Conservation (phyloP, 352 stramenopile genomes). For the Phytophthora hibernalis region DNA sequence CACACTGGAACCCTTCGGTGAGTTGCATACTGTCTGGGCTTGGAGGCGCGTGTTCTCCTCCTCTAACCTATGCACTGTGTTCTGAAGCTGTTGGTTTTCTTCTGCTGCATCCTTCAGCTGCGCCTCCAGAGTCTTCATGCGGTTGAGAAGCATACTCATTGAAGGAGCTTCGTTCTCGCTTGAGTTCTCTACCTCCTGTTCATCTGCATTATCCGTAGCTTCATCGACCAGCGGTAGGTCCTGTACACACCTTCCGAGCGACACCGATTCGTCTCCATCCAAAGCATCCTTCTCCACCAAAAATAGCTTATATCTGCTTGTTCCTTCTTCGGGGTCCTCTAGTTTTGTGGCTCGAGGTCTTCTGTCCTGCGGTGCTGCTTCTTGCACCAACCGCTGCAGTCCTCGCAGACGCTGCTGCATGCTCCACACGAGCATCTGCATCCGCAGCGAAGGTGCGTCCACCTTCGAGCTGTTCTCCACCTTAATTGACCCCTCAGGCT, state of each 20-base stretch:
- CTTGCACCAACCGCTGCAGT: slow-evolving; percentile 30
- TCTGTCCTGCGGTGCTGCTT: slow-evolving; percentile 11
- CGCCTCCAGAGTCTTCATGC: slow-evolving; percentile 26
- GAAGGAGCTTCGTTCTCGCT: slow-evolving; percentile 1
- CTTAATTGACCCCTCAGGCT: neutral
- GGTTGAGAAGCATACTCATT: slow-evolving; percentile 20
- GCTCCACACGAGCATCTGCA: slow-evolving; percentile 31
- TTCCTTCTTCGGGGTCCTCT: neutral
- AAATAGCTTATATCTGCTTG: neutral
- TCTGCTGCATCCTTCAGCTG: slow-evolving; percentile 25
- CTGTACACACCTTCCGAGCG: neutral
- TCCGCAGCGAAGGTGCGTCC: neutral
- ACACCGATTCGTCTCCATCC: neutral
- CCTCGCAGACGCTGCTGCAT: slow-evolving; percentile 30
- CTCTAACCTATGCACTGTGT: slow-evolving; percentile 25
- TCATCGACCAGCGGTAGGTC: neutral
- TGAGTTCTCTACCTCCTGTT: neutral
- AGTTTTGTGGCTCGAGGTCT: neutral
- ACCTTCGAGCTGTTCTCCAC: neutral
- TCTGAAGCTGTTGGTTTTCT: slow-evolving; percentile 37
- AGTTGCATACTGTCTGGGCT: slow-evolving; percentile 6
- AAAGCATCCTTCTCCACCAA: neutral
- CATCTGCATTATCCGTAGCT: slow-evolving; percentile 13
- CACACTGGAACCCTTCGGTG: neutral
- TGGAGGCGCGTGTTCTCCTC: slow-evolving; percentile 27